A percentile compares a stretch with the other conserved stretches of the same genome.
phyloP scores from a whole-genome alignment of 257 asterid genomes.

The Solanum rostratum region DNA sequence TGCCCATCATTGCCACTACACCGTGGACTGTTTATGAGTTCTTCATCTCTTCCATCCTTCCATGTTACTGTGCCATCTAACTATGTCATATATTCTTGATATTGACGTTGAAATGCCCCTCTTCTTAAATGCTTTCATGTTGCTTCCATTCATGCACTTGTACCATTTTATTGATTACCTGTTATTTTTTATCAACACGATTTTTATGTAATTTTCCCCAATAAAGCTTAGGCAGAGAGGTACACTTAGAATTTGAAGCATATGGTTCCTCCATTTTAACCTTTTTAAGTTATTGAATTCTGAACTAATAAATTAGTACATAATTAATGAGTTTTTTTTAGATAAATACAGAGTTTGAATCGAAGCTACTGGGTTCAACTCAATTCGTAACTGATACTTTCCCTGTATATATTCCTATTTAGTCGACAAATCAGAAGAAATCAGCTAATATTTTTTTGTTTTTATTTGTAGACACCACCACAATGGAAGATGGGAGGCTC shows the following conservation, averaged over 20 bases:
- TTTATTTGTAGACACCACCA: conserved; percentile 64
- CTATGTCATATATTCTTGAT: not conserved
- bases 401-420: not conserved
- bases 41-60: not conserved
- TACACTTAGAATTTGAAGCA: not conserved
- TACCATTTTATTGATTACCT: not conserved
- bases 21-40: not conserved
- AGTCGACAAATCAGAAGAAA: not conserved
- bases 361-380: not conserved
- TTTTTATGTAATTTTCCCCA: not conserved
- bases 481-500: conserved; percentile 99
- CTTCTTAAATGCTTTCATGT: not conserved
- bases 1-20: not conserved
- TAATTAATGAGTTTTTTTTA: not conserved
- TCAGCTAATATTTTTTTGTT: not conserved
- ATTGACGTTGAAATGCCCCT: not conserved
- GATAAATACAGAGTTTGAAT: not conserved
- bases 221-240: not conserved
- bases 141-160: not conserved
- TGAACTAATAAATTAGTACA: not conserved
- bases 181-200: not conserved
- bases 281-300: not conserved
- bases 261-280: not conserved
- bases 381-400: not conserved
- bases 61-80: not conserved